Percentiles rank a stretch among this genome's conserved stretches.
Evolutionary conservation across 495 filamentous ascomycete species (phyloP).

Genomic region (Mytilinidion resinicola): DNA sequence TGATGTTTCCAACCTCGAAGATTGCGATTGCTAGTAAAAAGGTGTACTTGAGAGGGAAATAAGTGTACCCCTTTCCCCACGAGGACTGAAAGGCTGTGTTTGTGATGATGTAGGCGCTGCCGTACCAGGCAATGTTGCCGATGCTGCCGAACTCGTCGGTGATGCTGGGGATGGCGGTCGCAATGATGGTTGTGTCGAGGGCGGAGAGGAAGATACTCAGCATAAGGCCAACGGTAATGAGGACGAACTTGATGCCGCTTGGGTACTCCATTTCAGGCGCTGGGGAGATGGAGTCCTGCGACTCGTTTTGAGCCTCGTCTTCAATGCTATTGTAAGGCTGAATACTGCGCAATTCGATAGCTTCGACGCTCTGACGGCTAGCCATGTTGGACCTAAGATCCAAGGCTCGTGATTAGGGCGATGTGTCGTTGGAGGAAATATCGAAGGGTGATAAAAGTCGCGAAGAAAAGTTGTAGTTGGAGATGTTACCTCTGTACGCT

Average conservation of each 20-base stretch:
- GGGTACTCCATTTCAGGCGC: not conserved
- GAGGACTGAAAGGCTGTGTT: slow-evolving; percentile 47
- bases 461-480: too few relatives aligned
- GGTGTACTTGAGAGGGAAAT: slow-evolving; percentile 44
- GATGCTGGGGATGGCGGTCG: slow-evolving; percentile 46
- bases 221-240: slow-evolving; percentile 18
- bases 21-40: slow-evolving; percentile 17
- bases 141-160: slow-evolving; percentile 45
- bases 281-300: too few relatives aligned
- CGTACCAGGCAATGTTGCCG: slow-evolving; percentile 48
- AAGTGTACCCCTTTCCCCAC: slow-evolving; percentile 50
- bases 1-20: slow-evolving; percentile 21
- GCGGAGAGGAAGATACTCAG: slow-evolving; percentile 22
- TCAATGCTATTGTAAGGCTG: too few relatives aligned
- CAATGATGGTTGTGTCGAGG: slow-evolving; percentile 28
- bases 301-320: too few relatives aligned
- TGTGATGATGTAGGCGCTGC: slow-evolving; percentile 50
- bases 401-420: too few relatives aligned
- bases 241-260: slow-evolving; percentile 3
- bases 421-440: too few relatives aligned
- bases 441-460: too few relatives aligned
- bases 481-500: too few relatives aligned
- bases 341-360: too few relatives aligned
- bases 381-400: too few relatives aligned
- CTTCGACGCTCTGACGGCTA: too few relatives aligned